Conservation (phyloP, 2,329 filamentous ascomycete species). For the Diaporthe caulivora region DNA sequence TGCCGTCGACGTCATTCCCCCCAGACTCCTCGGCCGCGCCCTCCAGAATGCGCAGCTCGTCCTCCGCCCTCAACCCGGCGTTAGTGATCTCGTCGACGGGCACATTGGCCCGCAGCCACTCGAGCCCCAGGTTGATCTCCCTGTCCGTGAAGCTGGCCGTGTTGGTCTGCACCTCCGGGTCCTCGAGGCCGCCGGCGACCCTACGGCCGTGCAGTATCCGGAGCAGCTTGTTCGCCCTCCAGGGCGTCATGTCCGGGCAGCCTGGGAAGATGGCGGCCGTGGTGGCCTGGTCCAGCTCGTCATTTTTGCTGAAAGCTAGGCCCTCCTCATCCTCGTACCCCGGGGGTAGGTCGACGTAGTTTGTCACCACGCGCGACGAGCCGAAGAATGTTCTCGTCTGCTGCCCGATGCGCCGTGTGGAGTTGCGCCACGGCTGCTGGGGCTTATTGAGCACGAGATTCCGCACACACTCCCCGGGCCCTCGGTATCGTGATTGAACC, state of each 20-base stretch:
- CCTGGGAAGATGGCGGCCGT: slow-evolving; percentile 59
- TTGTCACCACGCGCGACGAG: slow-evolving; percentile 54
- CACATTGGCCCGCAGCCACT: slow-evolving; percentile 66
- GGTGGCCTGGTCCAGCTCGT: slow-evolving; percentile 56
- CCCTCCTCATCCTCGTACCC: slow-evolving; percentile 68
- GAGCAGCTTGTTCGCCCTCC: slow-evolving; percentile 65
- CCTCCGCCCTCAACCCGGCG: slow-evolving; percentile 71
- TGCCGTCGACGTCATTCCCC: slow-evolving; percentile 41
- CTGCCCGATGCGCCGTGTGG: neutral
- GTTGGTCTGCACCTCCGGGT: slow-evolving; percentile 64
- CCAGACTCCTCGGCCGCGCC: slow-evolving; percentile 40
- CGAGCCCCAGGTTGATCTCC: slow-evolving; percentile 61
- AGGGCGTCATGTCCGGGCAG: slow-evolving; percentile 63
- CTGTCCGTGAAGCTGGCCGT: slow-evolving; percentile 57
- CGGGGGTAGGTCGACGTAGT: slow-evolving; percentile 69
- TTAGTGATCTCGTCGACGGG: slow-evolving; percentile 72
- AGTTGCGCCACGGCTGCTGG: slow-evolving; percentile 20
- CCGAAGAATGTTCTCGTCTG: slow-evolving; percentile 44
- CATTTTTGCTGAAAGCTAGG: slow-evolving; percentile 61
- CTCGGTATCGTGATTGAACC: neutral
- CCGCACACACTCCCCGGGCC: neutral
- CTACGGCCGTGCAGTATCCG: slow-evolving; percentile 72
- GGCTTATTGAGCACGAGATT: neutral
- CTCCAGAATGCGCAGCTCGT: slow-evolving; percentile 70
- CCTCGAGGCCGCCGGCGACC: slow-evolving; percentile 73